A percentile compares a stretch with the other conserved stretches of the same genome.
Conservation (phyloP, 805 yeast genomes). For the Yarrowia phangngaensis region DNA sequence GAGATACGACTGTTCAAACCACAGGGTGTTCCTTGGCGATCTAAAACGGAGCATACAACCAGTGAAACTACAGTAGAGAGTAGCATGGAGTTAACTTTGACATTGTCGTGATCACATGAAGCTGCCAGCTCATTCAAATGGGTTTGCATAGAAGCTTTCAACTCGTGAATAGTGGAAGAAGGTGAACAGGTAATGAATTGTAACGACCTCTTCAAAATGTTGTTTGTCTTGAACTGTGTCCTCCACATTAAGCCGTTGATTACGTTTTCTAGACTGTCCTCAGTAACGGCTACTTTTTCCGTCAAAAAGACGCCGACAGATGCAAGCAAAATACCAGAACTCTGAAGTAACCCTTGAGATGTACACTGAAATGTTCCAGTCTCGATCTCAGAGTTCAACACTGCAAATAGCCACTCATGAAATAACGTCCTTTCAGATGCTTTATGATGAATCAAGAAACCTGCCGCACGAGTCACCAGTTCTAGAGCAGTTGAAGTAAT, state of each 20-base stretch:
- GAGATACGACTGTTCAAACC: slow-evolving; percentile 9
- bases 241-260: slow-evolving; percentile 5
- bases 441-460: neutral
- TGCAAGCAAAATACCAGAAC: neutral
- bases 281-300: too few species aligned
- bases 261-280: neutral
- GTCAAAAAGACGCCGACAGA: neutral
- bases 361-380: neutral
- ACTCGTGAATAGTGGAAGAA: neutral
- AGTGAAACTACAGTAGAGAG: neutral
- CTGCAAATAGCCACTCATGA: neutral
- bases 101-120: neutral
- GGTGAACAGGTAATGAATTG: neutral
- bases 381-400: neutral
- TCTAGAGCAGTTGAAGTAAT: neutral
- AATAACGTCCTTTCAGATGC: neutral
- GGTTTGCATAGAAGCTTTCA: neutral
- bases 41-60: neutral
- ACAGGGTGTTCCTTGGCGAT: neutral
- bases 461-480: neutral
- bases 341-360: too few species aligned
- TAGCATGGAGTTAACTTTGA: neutral
- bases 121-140: neutral
- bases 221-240: neutral
- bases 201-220: too few species aligned